phyloP scores from a whole-genome alignment of 768 basidiomycete genomes.

The Tephrocybe sp. region DNA sequence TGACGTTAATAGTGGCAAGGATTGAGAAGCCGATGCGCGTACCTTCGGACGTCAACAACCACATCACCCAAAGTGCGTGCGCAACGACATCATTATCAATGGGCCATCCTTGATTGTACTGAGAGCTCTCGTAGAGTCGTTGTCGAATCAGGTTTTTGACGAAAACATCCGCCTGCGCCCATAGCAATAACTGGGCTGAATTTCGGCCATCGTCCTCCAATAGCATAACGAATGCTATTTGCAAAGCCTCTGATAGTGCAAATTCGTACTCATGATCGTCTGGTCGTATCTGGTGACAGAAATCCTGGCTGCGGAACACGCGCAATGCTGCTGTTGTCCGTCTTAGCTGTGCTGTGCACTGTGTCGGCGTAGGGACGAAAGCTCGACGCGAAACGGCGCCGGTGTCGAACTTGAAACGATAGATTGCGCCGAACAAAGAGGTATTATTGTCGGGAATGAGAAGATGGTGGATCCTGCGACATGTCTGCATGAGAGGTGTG shows the following conservation, averaged over 20 bases:
- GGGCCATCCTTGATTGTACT: conserved; percentile 44
- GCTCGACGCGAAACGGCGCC: conserved; percentile 49
- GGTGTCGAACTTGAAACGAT: conserved; percentile 53
- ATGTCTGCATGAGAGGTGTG: conserved; percentile 46
- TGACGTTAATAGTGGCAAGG: neutral
- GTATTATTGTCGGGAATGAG: conserved; percentile 30
- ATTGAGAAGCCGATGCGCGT: neutral
- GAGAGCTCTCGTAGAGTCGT: conserved; percentile 34
- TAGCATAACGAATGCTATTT: conserved; percentile 24
- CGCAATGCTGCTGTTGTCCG: conserved; percentile 37
- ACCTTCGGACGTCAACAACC: conserved; percentile 48
- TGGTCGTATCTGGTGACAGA: neutral
- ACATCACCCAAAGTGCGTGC: conserved; percentile 53
- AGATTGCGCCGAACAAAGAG: conserved; percentile 52
- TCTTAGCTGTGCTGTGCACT: conserved; percentile 33
- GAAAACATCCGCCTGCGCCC: conserved; percentile 40
- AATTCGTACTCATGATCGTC: neutral
- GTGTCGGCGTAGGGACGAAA: conserved; percentile 30
- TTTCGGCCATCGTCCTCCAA: conserved; percentile 62
- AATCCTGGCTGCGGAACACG: conserved; percentile 26
- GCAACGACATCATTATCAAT: conserved; percentile 43
- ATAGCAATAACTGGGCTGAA: conserved; percentile 38
- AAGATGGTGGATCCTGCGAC: conserved; percentile 30
- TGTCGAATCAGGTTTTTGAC: conserved; percentile 36
- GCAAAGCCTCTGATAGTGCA: conserved; percentile 6